Evolutionary conservation across 192 early-diverging fungal genomes (phyloP).

Genomic region (Umbelopsis sp.): DNA sequence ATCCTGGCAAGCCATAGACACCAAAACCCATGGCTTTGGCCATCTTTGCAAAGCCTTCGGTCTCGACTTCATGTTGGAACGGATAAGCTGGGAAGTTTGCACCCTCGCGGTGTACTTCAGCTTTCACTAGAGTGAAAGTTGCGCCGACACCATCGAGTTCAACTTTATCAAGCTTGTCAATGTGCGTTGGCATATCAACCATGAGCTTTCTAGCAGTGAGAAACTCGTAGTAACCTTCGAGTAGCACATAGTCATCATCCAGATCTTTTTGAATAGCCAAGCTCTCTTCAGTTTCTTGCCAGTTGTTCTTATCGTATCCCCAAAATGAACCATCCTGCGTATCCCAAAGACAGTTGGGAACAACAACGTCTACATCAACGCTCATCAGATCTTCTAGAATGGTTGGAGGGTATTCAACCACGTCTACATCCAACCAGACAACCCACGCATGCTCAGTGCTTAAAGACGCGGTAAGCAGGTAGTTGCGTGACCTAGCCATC

Average conservation of each 20-base stretch:
- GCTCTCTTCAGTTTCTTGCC: constrained; percentile 59
- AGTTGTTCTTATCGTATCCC: constrained; percentile 66
- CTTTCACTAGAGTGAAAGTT: constrained; percentile 60
- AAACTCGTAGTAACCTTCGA: constrained; percentile 24
- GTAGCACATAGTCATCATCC: constrained; percentile 22
- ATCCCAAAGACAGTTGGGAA: constrained; percentile 45
- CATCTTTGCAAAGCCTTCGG: constrained; percentile 67
- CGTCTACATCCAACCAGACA: constrained; percentile 70
- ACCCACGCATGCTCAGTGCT: constrained; percentile 60
- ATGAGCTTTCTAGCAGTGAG: constrained; percentile 16
- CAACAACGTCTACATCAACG: constrained; percentile 62
- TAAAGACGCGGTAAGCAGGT: constrained; percentile 54
- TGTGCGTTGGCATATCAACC: constrained; percentile 24
- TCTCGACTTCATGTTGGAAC: constrained; percentile 64
- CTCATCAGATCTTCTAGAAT: constrained; percentile 60
- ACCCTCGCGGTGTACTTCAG: constrained; percentile 59
- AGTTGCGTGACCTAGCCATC: constrained; percentile 64
- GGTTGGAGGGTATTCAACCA: constrained; percentile 56
- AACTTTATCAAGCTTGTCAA: constrained; percentile 28
- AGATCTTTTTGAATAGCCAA: constrained; percentile 40
- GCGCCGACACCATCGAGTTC: constrained; percentile 59
- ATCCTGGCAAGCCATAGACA: constrained; percentile 58
- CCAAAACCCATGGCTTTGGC: constrained; percentile 63
- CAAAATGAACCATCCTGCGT: constrained; percentile 19
- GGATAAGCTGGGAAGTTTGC: constrained; percentile 59